Conservation (phyloP, 768 basidiomycete species). For the Omphalotus guepiniiformis region DNA sequence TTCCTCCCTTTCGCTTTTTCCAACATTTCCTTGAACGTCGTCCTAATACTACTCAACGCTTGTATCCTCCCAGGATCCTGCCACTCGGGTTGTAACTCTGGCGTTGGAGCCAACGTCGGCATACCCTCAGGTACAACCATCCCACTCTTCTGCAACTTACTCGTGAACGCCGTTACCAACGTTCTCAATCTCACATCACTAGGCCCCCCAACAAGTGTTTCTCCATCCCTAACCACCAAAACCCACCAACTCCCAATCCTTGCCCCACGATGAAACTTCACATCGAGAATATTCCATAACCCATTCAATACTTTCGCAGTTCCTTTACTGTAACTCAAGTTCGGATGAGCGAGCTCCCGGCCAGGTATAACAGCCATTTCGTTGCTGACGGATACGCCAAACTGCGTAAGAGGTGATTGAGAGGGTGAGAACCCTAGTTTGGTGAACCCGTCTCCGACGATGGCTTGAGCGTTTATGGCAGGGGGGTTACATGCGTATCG, state of each 20-base stretch:
- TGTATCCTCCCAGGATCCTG: slow-evolving; percentile 32
- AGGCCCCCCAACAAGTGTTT: slow-evolving; percentile 32
- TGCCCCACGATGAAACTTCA: slow-evolving; percentile 60
- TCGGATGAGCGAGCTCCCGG: slow-evolving; percentile 59
- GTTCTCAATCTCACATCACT: slow-evolving; percentile 34
- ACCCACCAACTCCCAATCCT: slow-evolving; percentile 59
- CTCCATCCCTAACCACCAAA: slow-evolving; percentile 55
- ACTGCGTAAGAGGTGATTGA: slow-evolving; percentile 39
- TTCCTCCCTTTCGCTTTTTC: slow-evolving; percentile 19
- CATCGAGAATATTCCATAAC: slow-evolving; percentile 73
- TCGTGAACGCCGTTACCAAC: slow-evolving; percentile 49
- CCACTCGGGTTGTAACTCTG: slow-evolving; percentile 19
- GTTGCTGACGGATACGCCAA: slow-evolving; percentile 50
- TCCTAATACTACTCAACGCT: slow-evolving; percentile 39
- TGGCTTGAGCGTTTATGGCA: slow-evolving; percentile 49
- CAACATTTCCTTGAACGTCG: slow-evolving; percentile 31
- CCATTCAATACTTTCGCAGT: slow-evolving; percentile 47
- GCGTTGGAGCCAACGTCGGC: slow-evolving; percentile 34
- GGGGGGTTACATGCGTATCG: slow-evolving; percentile 63
- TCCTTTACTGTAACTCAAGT: slow-evolving; percentile 49
- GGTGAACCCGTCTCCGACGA: slow-evolving; percentile 55
- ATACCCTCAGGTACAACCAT: slow-evolving; percentile 39
- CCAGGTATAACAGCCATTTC: slow-evolving; percentile 64
- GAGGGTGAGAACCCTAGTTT: slow-evolving; percentile 44
- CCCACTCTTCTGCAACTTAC: slow-evolving; percentile 56